Conservation (phyloP, 441 rosid species). For the Pelargonium exstipulatum region DNA sequence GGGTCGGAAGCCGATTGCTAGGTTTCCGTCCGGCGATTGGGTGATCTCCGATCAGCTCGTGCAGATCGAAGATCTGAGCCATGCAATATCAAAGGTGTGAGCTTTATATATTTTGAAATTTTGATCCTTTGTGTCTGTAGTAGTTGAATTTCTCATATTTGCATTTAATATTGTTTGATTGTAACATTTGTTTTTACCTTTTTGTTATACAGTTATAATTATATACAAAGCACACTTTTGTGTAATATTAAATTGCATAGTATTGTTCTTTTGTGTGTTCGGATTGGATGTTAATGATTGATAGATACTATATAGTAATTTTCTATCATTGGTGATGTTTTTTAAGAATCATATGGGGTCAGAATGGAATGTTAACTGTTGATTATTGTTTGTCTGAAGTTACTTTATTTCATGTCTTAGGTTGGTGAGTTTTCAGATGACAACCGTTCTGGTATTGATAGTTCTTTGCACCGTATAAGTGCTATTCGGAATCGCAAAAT, state of each 20-base stretch:
- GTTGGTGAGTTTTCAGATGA: conserved; percentile 95
- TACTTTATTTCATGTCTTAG: conserved; percentile 31
- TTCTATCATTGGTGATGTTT: neutral
- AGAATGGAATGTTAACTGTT: neutral
- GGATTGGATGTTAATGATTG: conserved; percentile 8
- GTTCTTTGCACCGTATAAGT: conserved; percentile 88
- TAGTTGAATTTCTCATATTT: too few species aligned
- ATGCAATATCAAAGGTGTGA: conserved; percentile 68
- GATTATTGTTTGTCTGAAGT: conserved; percentile 12
- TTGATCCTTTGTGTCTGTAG: too few species aligned
- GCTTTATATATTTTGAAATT: neutral
- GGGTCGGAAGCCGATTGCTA: conserved; percentile 80
- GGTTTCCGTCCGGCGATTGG: conserved; percentile 98
- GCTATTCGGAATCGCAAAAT: conserved; percentile 82
- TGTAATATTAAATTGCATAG: too few species aligned
- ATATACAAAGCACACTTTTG: too few species aligned
- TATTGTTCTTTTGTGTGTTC: too few species aligned
- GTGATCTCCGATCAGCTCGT: conserved; percentile 60
- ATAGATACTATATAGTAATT: neutral
- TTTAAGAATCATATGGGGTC: neutral
- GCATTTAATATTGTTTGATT: neutral
- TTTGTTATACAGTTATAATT: too few species aligned
- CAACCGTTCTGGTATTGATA: conserved; percentile 80
- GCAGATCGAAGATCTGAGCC: conserved; percentile 56
- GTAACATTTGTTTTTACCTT: neutral